Evolutionary conservation across 352 stramenopile genomes (phyloP).

Genomic region (Globisporangium iwayamae): DNA sequence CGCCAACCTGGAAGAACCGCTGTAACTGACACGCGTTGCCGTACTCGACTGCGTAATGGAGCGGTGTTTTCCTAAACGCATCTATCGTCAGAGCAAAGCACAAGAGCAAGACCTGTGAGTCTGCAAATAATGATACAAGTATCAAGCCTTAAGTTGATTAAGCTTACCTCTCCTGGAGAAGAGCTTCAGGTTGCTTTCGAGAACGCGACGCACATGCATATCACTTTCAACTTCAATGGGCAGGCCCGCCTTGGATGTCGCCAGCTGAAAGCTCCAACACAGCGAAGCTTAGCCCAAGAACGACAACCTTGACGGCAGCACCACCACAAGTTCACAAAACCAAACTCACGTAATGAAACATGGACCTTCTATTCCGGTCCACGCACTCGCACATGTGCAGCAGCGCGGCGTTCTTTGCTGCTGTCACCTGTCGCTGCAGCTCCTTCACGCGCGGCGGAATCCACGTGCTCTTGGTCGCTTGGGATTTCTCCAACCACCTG

Average conservation of each 20-base stretch:
- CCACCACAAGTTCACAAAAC: background rate
- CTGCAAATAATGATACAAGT: background rate
- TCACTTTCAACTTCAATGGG: conserved; percentile 20
- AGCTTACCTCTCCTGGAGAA: conserved; percentile 28
- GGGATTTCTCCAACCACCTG: conserved; percentile 15
- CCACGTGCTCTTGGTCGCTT: conserved; percentile 23
- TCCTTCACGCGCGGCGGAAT: conserved; percentile 44
- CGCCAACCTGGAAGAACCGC: conserved; percentile 31
- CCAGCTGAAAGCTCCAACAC: conserved; percentile 1
- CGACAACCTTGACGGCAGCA: background rate
- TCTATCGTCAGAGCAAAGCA: conserved; percentile 20
- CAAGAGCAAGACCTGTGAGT: background rate
- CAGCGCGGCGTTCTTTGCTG: conserved; percentile 29
- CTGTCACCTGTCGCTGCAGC: conserved; percentile 22
- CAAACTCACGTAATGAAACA: conserved; percentile 58
- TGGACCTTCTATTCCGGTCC: conserved; percentile 36
- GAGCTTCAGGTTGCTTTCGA: conserved; percentile 24
- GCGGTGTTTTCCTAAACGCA: conserved; percentile 32
- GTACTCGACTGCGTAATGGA: conserved; percentile 45
- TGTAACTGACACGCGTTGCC: conserved; percentile 39
- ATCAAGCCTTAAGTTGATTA: background rate
- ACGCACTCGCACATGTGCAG: conserved; percentile 24
- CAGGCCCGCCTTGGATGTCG: conserved; percentile 13
- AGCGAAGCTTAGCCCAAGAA: background rate
- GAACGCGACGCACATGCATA: conserved; percentile 22